Conservation (phyloP, 202 grass and related monocot genomes). For the Zizania palustris region DNA sequence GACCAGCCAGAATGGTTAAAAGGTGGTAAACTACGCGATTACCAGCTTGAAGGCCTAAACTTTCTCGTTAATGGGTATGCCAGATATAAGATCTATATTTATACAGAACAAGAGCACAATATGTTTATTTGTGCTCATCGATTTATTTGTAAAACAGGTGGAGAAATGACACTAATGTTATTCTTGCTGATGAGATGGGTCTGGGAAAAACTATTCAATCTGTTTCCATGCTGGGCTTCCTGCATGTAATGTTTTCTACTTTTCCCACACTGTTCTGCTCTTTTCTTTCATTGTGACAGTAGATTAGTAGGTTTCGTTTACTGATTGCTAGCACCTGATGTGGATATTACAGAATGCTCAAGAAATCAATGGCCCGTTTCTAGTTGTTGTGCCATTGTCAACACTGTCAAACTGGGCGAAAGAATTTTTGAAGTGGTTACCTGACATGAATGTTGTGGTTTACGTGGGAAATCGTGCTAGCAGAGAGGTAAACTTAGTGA, state of each 20-base stretch:
- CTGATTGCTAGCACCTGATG: constrained; percentile 32
- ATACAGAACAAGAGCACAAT: constrained; percentile 27
- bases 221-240: constrained; percentile 95
- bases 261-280: constrained; percentile 6
- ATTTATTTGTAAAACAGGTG: constrained; percentile 59
- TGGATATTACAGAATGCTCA: constrained; percentile 76
- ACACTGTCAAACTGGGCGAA: constrained; percentile 96
- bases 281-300: constrained; percentile 12
- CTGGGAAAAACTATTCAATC: constrained; percentile 98
- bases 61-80: constrained; percentile 96
- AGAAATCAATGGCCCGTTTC: constrained; percentile 96
- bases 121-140: constrained; percentile 24
- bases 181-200: constrained; percentile 99
- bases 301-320: constrained; percentile 20
- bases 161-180: constrained; percentile 99
- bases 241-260: constrained; percentile 58
- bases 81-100: constrained; percentile 11
- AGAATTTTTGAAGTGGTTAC: constrained; percentile 97
- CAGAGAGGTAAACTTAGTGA: constrained; percentile 72
- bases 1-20: constrained; percentile 95
- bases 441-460: constrained; percentile 90
- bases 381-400: constrained; percentile 98
- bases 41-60: constrained; percentile 98
- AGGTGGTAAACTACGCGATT: constrained; percentile 98
- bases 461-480: constrained; percentile 99